Evolutionary conservation across 345 rosid genomes (phyloP), one percentile per base, ranked within the genome.

Genomic region (Eucalyptus pauciflora): DNA sequence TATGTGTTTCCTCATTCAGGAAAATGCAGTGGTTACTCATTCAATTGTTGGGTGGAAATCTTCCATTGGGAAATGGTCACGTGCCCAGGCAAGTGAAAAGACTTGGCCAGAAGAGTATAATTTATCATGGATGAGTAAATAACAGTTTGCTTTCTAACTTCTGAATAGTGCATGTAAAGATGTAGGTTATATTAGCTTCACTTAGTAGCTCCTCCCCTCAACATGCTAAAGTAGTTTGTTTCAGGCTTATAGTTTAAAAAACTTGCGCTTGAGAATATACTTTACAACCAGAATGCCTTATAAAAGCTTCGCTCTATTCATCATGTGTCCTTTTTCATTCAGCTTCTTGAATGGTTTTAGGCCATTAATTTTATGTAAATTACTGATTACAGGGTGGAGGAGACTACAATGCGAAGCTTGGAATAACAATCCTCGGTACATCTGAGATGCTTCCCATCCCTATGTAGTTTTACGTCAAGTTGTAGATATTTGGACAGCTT

Each of bases 11-110:
- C 50, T 50, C 41, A 6, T 88, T 49, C 95, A 97, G 99, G 99
- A 96, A 92, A 96, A 97, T 93, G 99, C 97, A 46, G 97, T 97
- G 89, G 98, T 95, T 86, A 93, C 92, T 51, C 93, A 96, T 88
- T 94, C 99, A 37, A 97, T 97, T 67, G 91, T 97, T 86, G 99
- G 99, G 48, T 97, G 99, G 99, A 97, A 96, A 91, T 96, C 99
- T 86, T 94, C 99, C 25, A 90, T 96, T 14, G 99, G 99, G 60
- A 96, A 95, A 93, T 97, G 99, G 99, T 96, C 99, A 25, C 96
- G 99, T 87, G 96, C 95, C 91, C 99, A 97, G 99, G 99, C 92
- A 92, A 93, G 96, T 94, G 88, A 52, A 86, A 79, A 25, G 51
- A 52, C 64, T 86, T 45, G 87, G 45, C 49, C 43, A 76, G 13